A percentile compares a stretch with the other conserved stretches of the same genome.
phyloP scores from a whole-genome alignment of 495 filamentous ascomycete genomes.

The Hyaloscypha hepaticicola region DNA sequence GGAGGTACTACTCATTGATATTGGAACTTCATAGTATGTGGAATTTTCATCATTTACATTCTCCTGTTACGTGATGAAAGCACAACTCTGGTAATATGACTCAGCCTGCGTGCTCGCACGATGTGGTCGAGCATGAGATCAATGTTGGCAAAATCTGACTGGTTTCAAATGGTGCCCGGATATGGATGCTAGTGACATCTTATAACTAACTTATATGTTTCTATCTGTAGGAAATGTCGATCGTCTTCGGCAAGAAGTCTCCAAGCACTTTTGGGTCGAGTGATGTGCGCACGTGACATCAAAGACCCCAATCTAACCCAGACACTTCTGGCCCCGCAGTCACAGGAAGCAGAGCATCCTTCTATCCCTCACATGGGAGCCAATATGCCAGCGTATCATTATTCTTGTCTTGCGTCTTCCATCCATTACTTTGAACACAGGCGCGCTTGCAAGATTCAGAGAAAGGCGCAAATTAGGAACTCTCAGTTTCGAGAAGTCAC shows the following conservation, averaged over 20 bases:
- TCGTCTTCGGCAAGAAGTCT: background rate
- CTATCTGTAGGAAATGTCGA: background rate
- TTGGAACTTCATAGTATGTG: conserved; percentile 1
- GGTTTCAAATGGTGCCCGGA: background rate
- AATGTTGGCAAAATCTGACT: conserved; percentile 70
- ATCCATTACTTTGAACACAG: no score
- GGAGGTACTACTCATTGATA: background rate
- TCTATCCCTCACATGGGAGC: background rate
- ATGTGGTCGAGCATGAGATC: conserved; percentile 69
- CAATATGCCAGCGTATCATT: no score
- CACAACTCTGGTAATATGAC: conserved; percentile 81
- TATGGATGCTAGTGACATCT: background rate
- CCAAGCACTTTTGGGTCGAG: background rate
- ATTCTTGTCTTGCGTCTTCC: no score
- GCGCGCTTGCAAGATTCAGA: no score
- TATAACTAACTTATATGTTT: background rate
- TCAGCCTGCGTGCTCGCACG: conserved; percentile 42
- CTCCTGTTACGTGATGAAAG: conserved; percentile 51
- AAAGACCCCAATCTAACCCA: no score
- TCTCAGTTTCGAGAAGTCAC: no score
- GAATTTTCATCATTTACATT: background rate
- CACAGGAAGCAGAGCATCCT: background rate
- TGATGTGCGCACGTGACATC: background rate
- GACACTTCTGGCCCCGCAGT: background rate
- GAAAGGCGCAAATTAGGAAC: no score